Conservation (phyloP, 2,329 filamentous ascomycete species). For the Thelonectria rubi region DNA sequence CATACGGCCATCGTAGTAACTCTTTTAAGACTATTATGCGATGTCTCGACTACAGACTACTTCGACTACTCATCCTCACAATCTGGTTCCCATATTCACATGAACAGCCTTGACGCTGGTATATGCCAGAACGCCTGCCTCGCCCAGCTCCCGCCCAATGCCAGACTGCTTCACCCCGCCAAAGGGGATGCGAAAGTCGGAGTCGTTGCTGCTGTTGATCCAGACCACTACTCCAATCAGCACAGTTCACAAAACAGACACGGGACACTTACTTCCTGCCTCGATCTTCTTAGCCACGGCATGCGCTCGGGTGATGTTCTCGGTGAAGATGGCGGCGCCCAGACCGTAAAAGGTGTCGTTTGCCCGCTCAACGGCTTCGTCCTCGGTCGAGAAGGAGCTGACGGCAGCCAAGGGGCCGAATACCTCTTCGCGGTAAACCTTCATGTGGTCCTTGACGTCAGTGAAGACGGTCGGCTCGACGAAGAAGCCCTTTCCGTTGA, state of each 20-base stretch:
- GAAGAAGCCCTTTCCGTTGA: conserved; percentile 7
- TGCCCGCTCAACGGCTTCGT: conserved; percentile 50
- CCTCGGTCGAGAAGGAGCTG: conserved; percentile 51
- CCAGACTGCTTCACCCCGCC: conserved; percentile 57
- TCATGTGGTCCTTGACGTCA: conserved; percentile 1
- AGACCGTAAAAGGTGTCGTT: conserved; percentile 67
- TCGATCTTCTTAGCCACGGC: conserved; percentile 64
- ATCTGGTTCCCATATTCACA: conserved; percentile 42
- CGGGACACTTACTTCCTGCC: conserved; percentile 52
- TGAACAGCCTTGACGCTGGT: conserved; percentile 54
- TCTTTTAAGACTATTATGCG: no score
- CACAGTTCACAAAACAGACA: no score
- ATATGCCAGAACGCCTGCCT: conserved; percentile 52
- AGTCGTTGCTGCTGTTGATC: conserved; percentile 57
- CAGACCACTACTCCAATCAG: conserved; percentile 49
- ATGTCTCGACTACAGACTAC: no score
- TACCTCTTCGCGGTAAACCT: conserved; percentile 48
- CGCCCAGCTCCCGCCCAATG: conserved; percentile 54
- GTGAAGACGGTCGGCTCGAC: conserved; percentile 3
- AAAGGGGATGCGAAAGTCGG: conserved; percentile 52
- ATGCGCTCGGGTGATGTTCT: conserved; percentile 60
- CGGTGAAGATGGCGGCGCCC: conserved; percentile 67
- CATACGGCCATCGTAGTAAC: no score
- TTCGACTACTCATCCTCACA: neutral
- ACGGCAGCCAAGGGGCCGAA: conserved; percentile 55